Evolutionary conservation across 192 early-diverging fungal species (phyloP).

Genomic region (Chytriomyces confervae): DNA sequence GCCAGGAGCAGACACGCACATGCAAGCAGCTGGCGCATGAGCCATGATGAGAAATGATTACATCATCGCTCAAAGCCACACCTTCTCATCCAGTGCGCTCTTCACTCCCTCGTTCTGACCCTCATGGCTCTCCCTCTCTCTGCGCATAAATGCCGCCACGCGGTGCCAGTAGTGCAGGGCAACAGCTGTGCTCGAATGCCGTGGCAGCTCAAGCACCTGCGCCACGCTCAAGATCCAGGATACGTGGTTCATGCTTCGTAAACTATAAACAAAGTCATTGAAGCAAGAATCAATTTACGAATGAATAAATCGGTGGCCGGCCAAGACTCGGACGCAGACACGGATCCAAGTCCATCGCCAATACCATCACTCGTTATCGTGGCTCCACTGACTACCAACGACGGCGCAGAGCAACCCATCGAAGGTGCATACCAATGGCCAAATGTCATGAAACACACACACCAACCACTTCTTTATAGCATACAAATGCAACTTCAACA

Average conservation of each 20-base stretch:
- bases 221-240: background rate
- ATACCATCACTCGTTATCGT: background rate
- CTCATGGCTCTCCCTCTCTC: background rate
- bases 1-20: conserved; percentile 31
- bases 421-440: background rate
- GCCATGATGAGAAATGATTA: background rate
- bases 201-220: conserved; percentile 1
- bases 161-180: conserved; percentile 13
- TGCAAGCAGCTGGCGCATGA: conserved; percentile 5
- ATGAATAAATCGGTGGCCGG: background rate
- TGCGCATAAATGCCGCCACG: background rate
- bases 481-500: no score
- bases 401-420: background rate
- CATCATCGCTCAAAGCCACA: background rate
- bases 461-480: no score
- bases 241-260: background rate
- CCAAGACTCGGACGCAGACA: background rate
- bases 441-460: no score
- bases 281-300: background rate
- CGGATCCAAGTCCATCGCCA: background rate
- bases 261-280: background rate
- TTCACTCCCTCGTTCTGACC: background rate
- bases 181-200: conserved; percentile 13
- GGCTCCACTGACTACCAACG: background rate
- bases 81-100: background rate